These are phyloP conservation scores for Wickerhamiella galacta DNA, from an alignment of 805 yeast genomes.

Conservation along the genomic window DNA sequence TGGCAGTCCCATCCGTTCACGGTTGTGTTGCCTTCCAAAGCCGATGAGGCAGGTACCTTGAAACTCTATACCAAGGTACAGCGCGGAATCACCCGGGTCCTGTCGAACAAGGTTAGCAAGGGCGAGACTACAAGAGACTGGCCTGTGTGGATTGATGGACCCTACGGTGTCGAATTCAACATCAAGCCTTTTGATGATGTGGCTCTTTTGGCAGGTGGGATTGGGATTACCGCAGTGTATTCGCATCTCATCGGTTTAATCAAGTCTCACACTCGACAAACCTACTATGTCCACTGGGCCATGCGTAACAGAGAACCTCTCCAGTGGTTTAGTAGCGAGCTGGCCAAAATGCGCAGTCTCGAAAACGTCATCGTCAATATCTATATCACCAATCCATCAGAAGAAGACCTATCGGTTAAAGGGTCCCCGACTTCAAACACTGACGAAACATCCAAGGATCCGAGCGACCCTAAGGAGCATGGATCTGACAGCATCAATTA, in stretches of 20 bases:
- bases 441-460: not conserved
- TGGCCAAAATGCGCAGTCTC: conserved; percentile 17
- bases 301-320: conserved; percentile 37
- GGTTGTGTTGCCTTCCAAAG: conserved; percentile 15
- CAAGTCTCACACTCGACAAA: conserved; percentile 10
- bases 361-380: conserved; percentile 3
- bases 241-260: conserved; percentile 4
- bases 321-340: conserved; percentile 30
- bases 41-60: conserved; percentile 1
- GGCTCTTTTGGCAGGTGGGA: conserved; percentile 39
- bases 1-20: conserved; percentile 73
- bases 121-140: conserved; percentile 14
- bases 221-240: conserved; percentile 40
- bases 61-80: conserved; percentile 9
- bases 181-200: conserved; percentile 25
- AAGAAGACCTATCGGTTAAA: too few species aligned
- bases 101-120: conserved; percentile 4
- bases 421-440: not conserved
- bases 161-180: conserved; percentile 29
- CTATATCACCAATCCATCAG: not conserved
- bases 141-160: conserved; percentile 37
- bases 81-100: conserved; percentile 9
- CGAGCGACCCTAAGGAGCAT: too few species aligned
- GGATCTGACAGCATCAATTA: too few species aligned
- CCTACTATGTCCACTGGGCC: conserved; percentile 42